A percentile compares a stretch with the other conserved stretches of the same genome.
These are phyloP conservation scores for Coccinonectria pachysandricola DNA, from an alignment of 2,329 filamentous ascomycete genomes.

Conservation along the genomic window DNA sequence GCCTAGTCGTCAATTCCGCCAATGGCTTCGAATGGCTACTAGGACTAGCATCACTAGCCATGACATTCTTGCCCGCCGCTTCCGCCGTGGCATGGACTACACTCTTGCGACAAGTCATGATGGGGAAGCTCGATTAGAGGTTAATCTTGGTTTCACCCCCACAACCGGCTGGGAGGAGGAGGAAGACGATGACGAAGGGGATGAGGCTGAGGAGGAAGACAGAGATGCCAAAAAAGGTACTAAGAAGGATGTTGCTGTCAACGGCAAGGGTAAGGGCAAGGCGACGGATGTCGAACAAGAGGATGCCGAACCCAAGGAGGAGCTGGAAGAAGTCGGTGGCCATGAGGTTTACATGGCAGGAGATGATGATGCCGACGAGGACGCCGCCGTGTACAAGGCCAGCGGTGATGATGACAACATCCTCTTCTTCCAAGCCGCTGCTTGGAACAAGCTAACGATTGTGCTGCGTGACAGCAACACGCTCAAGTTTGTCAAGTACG, in stretches of 20 bases:
- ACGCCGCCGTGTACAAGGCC: slow-evolving; percentile 82
- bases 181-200: slow-evolving; percentile 37
- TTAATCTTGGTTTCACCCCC: slow-evolving; percentile 80
- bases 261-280: slow-evolving; percentile 20
- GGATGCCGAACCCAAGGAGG: slow-evolving; percentile 19
- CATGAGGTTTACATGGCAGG: slow-evolving; percentile 92
- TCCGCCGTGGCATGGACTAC: slow-evolving; percentile 81
- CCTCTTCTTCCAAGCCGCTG: slow-evolving; percentile 50
- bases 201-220: slow-evolving; percentile 20
- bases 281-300: slow-evolving; percentile 8
- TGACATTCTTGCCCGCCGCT: slow-evolving; percentile 74
- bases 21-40: slow-evolving; percentile 81
- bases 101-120: slow-evolving; percentile 82
- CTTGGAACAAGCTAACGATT: slow-evolving; percentile 87
- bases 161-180: slow-evolving; percentile 75
- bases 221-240: slow-evolving; percentile 20
- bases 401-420: slow-evolving; percentile 65
- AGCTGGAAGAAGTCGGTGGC: slow-evolving; percentile 54
- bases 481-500: slow-evolving; percentile 93
- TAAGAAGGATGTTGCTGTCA: slow-evolving; percentile 23
- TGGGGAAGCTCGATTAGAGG: slow-evolving; percentile 68
- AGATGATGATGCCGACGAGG: slow-evolving; percentile 58
- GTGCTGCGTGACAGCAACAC: slow-evolving; percentile 80
- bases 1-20: slow-evolving; percentile 74
- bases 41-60: slow-evolving; percentile 61